Evolutionary conservation across 805 yeast genomes (phyloP).

Genomic region (Starmerella floricola): DNA sequence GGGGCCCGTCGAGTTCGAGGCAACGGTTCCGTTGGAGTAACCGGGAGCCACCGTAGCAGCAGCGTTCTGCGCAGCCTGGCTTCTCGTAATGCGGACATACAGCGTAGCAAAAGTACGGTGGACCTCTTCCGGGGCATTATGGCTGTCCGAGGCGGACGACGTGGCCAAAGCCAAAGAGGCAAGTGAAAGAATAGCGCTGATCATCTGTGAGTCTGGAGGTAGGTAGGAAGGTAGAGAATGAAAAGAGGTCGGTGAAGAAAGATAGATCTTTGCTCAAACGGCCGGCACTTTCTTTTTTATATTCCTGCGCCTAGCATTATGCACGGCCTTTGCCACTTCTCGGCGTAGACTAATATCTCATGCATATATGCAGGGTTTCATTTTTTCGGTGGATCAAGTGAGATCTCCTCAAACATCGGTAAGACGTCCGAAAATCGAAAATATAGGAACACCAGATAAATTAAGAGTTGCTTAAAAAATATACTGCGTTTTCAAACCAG

Average conservation of each 20-base stretch:
- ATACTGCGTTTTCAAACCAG: too few species aligned
- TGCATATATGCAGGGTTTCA: too few species aligned
- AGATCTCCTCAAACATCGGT: too few species aligned
- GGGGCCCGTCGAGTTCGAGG: not conserved
- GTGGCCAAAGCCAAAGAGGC: slow-evolving; percentile 2
- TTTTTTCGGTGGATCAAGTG: too few species aligned
- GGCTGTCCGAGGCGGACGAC: not conserved
- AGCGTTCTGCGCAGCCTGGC: not conserved
- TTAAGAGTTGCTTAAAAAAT: too few species aligned
- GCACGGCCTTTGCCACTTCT: too few species aligned
- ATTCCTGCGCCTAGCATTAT: not conserved
- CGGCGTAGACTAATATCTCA: too few species aligned
- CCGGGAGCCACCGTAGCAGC: not conserved
- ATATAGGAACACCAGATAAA: too few species aligned
- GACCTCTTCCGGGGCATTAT: slow-evolving; percentile 1
- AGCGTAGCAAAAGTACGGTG: slow-evolving; percentile 9
- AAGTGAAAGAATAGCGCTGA: slow-evolving; percentile 3
- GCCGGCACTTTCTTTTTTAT: too few species aligned
- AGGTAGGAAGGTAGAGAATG: not conserved
- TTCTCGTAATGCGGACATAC: slow-evolving; percentile 9
- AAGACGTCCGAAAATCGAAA: too few species aligned
- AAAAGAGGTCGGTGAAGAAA: not conserved
- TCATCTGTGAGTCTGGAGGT: not conserved
- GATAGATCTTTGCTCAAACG: not conserved
- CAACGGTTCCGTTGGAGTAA: not conserved